Percentiles rank a stretch among this genome's conserved stretches.
Evolutionary conservation across 495 filamentous ascomycete species (phyloP).

Genomic region (Melanomma pulvis-pyrius): DNA sequence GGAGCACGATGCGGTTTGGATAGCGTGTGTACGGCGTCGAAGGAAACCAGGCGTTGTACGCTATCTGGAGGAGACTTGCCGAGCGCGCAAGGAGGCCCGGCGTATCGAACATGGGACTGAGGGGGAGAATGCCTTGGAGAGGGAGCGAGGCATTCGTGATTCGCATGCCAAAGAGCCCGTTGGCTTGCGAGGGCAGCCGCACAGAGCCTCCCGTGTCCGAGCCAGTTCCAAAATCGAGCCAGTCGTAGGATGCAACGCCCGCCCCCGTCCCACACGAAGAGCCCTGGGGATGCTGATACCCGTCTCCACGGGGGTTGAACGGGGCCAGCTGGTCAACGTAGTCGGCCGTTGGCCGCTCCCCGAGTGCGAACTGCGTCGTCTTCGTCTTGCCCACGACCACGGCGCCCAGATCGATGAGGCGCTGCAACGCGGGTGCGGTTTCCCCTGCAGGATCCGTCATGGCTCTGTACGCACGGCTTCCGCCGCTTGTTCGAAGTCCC

Average conservation of each 20-base stretch:
- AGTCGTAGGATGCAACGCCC: conserved; percentile 8
- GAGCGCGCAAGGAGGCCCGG: neutral
- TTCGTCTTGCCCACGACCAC: conserved; percentile 20
- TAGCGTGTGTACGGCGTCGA: neutral
- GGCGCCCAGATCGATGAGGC: conserved; percentile 4
- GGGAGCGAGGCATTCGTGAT: conserved; percentile 1
- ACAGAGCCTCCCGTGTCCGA: no score
- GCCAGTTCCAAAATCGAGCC: conserved; percentile 14
- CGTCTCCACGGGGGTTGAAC: conserved; percentile 24
- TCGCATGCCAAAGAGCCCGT: no score
- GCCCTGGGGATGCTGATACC: conserved; percentile 13
- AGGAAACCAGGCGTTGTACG: neutral
- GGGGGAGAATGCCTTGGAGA: neutral
- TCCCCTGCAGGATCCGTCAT: neutral
- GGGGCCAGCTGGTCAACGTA: conserved; percentile 1
- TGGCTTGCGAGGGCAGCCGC: no score
- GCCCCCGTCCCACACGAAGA: neutral
- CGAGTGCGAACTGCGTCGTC: neutral
- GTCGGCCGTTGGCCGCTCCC: neutral
- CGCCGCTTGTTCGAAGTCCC: neutral
- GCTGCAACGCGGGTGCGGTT: neutral
- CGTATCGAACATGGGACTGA: conserved; percentile 3
- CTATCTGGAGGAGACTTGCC: neutral
- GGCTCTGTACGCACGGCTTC: neutral
- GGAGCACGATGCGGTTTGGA: neutral